Base-by-base conservation (phyloP, 2,329 filamentous ascomycete genomes). In the Ramichloridium luteum region DNA sequence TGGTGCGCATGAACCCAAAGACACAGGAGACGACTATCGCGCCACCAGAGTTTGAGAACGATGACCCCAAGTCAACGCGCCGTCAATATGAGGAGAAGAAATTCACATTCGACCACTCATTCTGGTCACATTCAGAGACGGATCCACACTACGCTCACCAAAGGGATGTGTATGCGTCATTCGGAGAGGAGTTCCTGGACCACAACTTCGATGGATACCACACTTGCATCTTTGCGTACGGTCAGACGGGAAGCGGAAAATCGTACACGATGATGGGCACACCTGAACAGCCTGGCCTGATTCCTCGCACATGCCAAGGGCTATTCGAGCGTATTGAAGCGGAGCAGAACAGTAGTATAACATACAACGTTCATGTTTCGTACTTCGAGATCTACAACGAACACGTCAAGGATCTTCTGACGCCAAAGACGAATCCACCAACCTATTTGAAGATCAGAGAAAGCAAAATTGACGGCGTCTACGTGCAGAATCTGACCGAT, bases 331-430 rank as follows among this genome's bases (percentile, higher is more conserved):
- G 90, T 34, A 94, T 98, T 54, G 79, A 88, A 43, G 72, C 75
- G 26, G 77, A 81, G 44, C 80, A 92, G 50, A 80, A 80, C 27
- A 80, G 85, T 32, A 92, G 90, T 58, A 84, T 93, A 55, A 93
- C 83, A 46, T 98, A 94, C 67, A 90, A 88, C 49, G 90, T 98
- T 43, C 80, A 90, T 41, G 90, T 96, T 16, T 94, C 86, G 3
- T 98, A 98, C 62, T 96, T 98, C 51, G 90, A 98, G 56, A 90
- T 98, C 39, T 98, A 98, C 70, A 98, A 98, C 59, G 90, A 98
- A 61, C 90, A 96, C 58, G 90, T 98, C 30, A 82, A 90, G 36
- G 90, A 98, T 54, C 65, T 98, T 20, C 72, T 98, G 27, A 80
- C 85, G 0, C 82, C 86, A 8, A 70, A 80, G 16, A 80, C 76